Evolutionary conservation across 2,329 filamentous ascomycete genomes (phyloP).

Genomic region (Gyromitra esculenta): DNA sequence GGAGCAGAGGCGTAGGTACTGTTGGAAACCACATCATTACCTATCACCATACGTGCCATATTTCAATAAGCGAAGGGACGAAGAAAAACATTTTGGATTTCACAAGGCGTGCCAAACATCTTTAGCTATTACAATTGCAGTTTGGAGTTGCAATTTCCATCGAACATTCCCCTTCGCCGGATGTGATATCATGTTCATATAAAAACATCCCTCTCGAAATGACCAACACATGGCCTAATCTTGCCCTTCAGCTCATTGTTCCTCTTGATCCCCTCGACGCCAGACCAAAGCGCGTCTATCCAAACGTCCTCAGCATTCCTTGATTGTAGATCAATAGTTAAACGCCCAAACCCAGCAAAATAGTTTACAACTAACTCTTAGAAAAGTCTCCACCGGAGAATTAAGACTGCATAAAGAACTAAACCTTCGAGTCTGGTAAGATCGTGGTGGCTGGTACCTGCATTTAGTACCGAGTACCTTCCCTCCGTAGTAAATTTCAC

Average conservation of each 20-base stretch:
- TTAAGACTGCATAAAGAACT: not conserved
- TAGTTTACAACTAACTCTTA: not conserved
- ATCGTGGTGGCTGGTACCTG: not conserved
- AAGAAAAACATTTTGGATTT: not conserved
- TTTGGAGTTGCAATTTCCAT: not conserved
- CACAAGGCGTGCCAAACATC: not conserved
- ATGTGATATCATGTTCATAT: constrained; percentile 14
- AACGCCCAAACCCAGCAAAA: constrained; percentile 17
- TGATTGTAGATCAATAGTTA: constrained; percentile 24
- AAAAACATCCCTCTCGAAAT: constrained; percentile 8
- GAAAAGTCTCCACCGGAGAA: not conserved
- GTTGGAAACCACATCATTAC: not conserved
- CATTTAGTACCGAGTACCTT: not conserved
- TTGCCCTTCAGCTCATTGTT: constrained; percentile 7
- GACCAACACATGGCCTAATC: constrained; percentile 11
- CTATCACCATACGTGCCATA: not conserved
- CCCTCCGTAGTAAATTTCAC: constrained; percentile 4
- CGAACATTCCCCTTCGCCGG: constrained; percentile 38
- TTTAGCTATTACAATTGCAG: constrained; percentile 1
- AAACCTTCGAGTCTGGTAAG: not conserved
- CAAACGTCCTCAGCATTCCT: constrained; percentile 20
- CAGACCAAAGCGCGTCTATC: not conserved
- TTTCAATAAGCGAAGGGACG: constrained; percentile 8
- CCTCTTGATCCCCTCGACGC: not conserved
- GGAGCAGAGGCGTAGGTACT: not conserved